phyloP scores from a whole-genome alignment of 257 asterid genomes.

The Striga asiatica region DNA sequence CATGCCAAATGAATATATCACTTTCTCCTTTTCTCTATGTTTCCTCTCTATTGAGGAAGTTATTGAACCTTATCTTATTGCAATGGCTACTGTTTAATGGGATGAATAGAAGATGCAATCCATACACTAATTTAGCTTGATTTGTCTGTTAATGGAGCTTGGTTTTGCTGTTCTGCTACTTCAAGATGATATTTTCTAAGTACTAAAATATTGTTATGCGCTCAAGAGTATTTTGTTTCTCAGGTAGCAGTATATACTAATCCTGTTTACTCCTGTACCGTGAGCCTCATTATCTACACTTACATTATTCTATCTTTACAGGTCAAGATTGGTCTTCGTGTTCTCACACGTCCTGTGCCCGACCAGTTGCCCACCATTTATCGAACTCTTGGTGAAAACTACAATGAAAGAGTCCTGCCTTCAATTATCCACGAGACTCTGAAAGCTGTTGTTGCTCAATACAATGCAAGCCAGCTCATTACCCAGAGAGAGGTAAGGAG shows the following conservation, averaged over 20 bases:
- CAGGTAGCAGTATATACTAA: background rate
- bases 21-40: background rate
- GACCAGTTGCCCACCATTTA: slow-evolving; percentile 74
- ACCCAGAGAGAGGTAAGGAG: slow-evolving; percentile 78
- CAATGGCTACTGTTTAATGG: background rate
- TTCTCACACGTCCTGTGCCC: slow-evolving; percentile 77
- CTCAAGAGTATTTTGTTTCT: background rate
- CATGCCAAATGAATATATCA: background rate
- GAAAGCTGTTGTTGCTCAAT: slow-evolving; percentile 89
- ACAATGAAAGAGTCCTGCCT: slow-evolving; percentile 77
- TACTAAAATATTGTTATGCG: no score
- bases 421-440: slow-evolving; percentile 84
- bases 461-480: slow-evolving; percentile 90
- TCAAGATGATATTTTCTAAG: no score
- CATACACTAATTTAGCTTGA: background rate
- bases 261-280: background rate
- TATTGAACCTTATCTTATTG: background rate
- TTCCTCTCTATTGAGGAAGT: background rate
- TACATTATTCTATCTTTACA: slow-evolving; percentile 21
- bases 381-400: slow-evolving; percentile 73
- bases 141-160: no score
- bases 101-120: background rate
- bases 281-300: slow-evolving; percentile 4
- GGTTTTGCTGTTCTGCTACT: no score
- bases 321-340: slow-evolving; percentile 89